A percentile compares a stretch with the other conserved stretches of the same genome.
phyloP scores from a whole-genome alignment of 2,329 filamentous ascomycete genomes.

The Chaetomiaceae sp. region DNA sequence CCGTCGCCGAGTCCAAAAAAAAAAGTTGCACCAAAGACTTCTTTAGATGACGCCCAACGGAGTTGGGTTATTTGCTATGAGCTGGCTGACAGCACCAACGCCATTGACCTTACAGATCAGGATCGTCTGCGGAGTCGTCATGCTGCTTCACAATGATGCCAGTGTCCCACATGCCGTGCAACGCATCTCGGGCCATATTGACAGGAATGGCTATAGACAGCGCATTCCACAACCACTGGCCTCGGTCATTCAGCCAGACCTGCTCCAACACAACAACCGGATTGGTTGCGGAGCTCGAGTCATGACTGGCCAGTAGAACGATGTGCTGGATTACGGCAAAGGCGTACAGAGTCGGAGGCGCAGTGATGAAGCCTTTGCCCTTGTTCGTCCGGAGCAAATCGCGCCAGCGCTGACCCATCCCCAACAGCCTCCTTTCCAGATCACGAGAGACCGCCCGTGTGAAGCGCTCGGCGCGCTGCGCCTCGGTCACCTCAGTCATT shows the following conservation, averaged over 20 bases:
- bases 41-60: no score
- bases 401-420: conserved; percentile 20
- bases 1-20: no score
- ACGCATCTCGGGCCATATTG: conserved; percentile 30
- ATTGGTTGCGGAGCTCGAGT: conserved; percentile 30
- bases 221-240: conserved; percentile 36
- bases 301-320: conserved; percentile 42
- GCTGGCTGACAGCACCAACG: neutral
- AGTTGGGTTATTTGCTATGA: no score
- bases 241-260: conserved; percentile 31
- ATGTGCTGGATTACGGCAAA: conserved; percentile 51
- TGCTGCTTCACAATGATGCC: conserved; percentile 4
- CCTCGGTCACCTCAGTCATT: neutral
- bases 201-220: conserved; percentile 35
- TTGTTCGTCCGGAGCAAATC: conserved; percentile 13
- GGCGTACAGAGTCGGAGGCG: conserved; percentile 33
- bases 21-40: no score
- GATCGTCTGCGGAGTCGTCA: conserved; percentile 15
- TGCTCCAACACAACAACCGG: conserved; percentile 32
- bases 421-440: conserved; percentile 15
- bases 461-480: conserved; percentile 12
- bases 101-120: conserved; percentile 20
- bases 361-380: conserved; percentile 10
- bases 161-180: conserved; percentile 19
- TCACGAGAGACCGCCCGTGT: conserved; percentile 14